These are phyloP conservation scores for Gamarada debralockiae DNA, from an alignment of 495 filamentous ascomycete species.

Conservation along the genomic window DNA sequence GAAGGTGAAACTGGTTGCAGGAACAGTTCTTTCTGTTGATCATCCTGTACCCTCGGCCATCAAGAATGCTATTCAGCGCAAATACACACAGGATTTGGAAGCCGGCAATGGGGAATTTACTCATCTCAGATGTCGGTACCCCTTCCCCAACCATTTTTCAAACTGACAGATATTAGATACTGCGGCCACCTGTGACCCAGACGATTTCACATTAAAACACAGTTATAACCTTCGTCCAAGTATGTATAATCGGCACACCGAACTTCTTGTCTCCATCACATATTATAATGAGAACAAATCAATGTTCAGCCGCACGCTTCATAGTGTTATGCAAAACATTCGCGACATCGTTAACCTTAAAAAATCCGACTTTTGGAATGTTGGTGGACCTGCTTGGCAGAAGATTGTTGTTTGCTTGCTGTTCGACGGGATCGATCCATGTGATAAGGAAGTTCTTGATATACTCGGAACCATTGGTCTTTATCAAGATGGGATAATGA, in stretches of 20 bases:
- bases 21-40: conserved; percentile 91
- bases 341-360: conserved; percentile 95
- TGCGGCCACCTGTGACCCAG: conserved; percentile 95
- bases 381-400: conserved; percentile 94
- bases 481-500: conserved; percentile 95
- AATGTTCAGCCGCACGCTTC: conserved; percentile 83
- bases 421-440: conserved; percentile 95
- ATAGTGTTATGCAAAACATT: conserved; percentile 97
- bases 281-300: conserved; percentile 99
- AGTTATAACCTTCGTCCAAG: conserved; percentile 96
- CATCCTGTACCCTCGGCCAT: conserved; percentile 96
- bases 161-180: conserved; percentile 48
- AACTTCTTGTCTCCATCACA: conserved; percentile 91
- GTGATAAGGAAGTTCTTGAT: conserved; percentile 88
- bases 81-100: conserved; percentile 84
- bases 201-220: conserved; percentile 96
- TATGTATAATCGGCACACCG: conserved; percentile 98
- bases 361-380: conserved; percentile 98
- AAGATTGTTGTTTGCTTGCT: conserved; percentile 95
- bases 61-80: conserved; percentile 87
- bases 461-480: conserved; percentile 88
- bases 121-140: conserved; percentile 78
- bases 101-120: conserved; percentile 88
- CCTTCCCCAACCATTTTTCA: neutral
- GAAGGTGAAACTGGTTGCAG: conserved; percentile 93